phyloP scores from a whole-genome alignment of 208 protist genomes.

The Herpetomonas tarakana region DNA sequence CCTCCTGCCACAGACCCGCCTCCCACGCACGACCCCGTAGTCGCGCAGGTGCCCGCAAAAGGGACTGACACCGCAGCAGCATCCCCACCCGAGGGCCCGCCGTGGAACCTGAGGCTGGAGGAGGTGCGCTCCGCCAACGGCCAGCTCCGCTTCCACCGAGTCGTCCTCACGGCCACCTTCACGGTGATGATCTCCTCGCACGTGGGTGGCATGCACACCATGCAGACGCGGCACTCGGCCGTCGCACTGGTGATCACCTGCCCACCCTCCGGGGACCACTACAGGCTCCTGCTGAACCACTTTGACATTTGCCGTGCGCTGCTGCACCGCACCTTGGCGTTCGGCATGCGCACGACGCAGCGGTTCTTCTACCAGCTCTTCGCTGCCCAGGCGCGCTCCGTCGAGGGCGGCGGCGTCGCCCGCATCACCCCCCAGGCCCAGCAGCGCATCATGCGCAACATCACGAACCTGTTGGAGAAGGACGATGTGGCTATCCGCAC shows the following conservation, averaged over 20 bases:
- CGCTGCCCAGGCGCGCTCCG: conserved; percentile 4
- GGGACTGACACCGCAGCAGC: conserved; percentile 1
- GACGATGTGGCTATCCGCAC: conserved; percentile 37
- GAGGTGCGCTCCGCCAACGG: conserved; percentile 50
- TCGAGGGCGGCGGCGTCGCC: background rate
- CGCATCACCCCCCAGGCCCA: background rate
- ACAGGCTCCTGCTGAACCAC: conserved; percentile 54
- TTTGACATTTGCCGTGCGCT: conserved; percentile 51
- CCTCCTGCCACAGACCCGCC: too few species aligned
- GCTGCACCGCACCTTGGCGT: conserved; percentile 53
- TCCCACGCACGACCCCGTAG: too few species aligned
- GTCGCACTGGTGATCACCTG: conserved; percentile 61
- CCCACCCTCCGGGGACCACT: conserved; percentile 46
- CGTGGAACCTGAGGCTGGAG: conserved; percentile 52
- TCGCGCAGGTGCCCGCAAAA: too few species aligned
- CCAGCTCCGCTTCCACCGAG: conserved; percentile 48
- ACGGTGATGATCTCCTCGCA: conserved; percentile 44
- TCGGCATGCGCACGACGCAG: conserved; percentile 62
- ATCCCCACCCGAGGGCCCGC: conserved; percentile 29
- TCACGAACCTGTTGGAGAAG: conserved; percentile 30
- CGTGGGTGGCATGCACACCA: conserved; percentile 36
- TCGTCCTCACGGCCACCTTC: conserved; percentile 58
- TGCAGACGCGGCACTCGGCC: conserved; percentile 55
- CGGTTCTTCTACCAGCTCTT: conserved; percentile 52
- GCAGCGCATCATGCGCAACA: conserved; percentile 17